These are phyloP conservation scores for Alternaria sp. DNA, from an alignment of 2,329 filamentous ascomycete species.

Conservation along the genomic window DNA sequence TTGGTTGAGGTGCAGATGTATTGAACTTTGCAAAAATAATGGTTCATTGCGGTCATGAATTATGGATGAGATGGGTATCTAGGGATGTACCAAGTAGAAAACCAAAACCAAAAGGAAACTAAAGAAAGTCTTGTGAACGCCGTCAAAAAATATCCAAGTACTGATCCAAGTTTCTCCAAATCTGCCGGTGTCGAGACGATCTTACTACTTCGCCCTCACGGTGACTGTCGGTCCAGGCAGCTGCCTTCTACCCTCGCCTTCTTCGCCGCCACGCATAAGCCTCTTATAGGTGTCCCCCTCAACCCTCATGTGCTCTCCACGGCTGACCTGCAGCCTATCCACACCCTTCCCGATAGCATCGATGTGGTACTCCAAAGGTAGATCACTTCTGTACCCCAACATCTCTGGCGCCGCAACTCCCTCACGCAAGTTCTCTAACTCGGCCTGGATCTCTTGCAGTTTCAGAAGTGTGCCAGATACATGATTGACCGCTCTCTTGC, in stretches of 20 bases:
- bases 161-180: not conserved
- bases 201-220: slow-evolving; percentile 14
- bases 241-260: slow-evolving; percentile 11
- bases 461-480: slow-evolving; percentile 74
- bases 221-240: slow-evolving; percentile 22
- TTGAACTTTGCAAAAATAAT: slow-evolving; percentile 1
- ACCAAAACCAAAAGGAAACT: not conserved
- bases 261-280: slow-evolving; percentile 22
- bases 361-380: slow-evolving; percentile 76
- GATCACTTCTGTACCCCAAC: slow-evolving; percentile 57
- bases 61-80: slow-evolving; percentile 6
- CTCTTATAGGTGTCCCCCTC: slow-evolving; percentile 60
- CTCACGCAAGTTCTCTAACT: slow-evolving; percentile 74
- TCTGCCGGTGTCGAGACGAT: not conserved
- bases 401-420: slow-evolving; percentile 71
- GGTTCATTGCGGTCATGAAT: not conserved
- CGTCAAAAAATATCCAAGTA: not conserved
- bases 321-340: slow-evolving; percentile 70
- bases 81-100: not conserved
- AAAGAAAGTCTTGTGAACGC: not conserved
- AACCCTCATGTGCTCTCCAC: slow-evolving; percentile 63
- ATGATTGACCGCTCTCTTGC: slow-evolving; percentile 69
- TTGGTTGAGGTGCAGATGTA: slow-evolving; percentile 55
- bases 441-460: slow-evolving; percentile 73
- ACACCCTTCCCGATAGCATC: slow-evolving; percentile 75